Evolutionary conservation across 257 asterid genomes (phyloP), one percentile per base, ranked within the genome.

Genomic region (Solanum pinnatisectum): DNA sequence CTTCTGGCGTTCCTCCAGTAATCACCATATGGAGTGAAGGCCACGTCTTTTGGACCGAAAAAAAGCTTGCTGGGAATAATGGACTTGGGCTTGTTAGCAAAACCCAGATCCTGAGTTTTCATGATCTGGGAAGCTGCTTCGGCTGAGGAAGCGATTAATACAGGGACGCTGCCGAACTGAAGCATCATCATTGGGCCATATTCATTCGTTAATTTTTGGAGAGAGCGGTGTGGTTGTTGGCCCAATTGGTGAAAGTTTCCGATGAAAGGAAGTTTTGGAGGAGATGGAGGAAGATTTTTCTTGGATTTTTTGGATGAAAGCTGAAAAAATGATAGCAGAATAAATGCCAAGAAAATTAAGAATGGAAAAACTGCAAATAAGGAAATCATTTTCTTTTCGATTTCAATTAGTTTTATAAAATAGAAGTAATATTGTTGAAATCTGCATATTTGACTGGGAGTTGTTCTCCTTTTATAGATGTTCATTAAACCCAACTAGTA

Each of bases 171-270:
- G 5, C 96, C 98, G 2, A 93, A 90, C 77, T 89, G 90, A 3
- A 94, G 93, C 56, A 94, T 91, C 94, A 94, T 92, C 36, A 93
- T 6, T 15, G 94, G 93, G 1, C 95, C 95, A 70, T 90, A 35
- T 78, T 91, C 87, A 30, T 60, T n/a, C 11, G 93, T 90, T 18
- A 95, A 72, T 9, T 91, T 68, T 13, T 87, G 94, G 42, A 95
- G 88, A 0, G 95, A 85, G 0, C 89, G 94, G 87, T 94, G 96
- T 60, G 93, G 67, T 8, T 86, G 49, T 4, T 46, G 6, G 22
- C 92, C 87, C 11, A 95, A 13, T 6, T 94, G 96, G 86, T 92
- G 96, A 60, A 95, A 89, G 36, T 95, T 92, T 85, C 98, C 96
- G 8, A 95, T 25, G 37, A 95, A 68, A 11, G 98, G 98, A 33